These are phyloP conservation scores for Oropetium thomaeum DNA, from an alignment of 176 grass and related monocot species.

Conservation along the genomic window DNA sequence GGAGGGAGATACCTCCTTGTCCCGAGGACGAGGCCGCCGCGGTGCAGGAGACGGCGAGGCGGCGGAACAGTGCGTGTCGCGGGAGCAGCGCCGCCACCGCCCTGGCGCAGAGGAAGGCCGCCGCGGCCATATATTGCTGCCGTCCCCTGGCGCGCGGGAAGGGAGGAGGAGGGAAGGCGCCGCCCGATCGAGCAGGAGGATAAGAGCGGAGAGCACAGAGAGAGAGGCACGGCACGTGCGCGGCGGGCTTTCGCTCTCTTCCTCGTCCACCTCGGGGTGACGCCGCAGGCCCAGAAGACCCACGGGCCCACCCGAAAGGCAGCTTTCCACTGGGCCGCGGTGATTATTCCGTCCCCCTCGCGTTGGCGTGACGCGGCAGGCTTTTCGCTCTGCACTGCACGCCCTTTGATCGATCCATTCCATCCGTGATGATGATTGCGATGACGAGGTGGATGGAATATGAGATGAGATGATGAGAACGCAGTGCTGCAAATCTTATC, in stretches of 20 bases:
- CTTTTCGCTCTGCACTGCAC: neutral
- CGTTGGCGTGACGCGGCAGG: neutral
- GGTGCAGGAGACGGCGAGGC: slow-evolving; percentile 26
- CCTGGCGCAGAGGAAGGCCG: slow-evolving; percentile 38
- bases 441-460: neutral
- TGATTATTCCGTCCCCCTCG: neutral
- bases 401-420: neutral
- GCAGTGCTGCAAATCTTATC: neutral
- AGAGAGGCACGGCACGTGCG: neutral
- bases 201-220: neutral
- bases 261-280: neutral
- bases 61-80: neutral
- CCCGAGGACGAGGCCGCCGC: neutral
- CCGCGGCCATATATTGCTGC: slow-evolving; percentile 28
- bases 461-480: neutral
- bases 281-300: too few relatives aligned
- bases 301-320: neutral
- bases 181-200: neutral
- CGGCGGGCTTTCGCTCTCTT: too few relatives aligned
- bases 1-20: neutral
- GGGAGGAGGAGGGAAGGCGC: neutral
- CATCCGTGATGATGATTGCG: neutral
- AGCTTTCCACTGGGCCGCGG: neutral
- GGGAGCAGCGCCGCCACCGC: neutral
- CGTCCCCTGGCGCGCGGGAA: too few relatives aligned